Evolutionary conservation across 768 basidiomycete genomes (phyloP).

Genomic region (Gymnopilus dilepis): DNA sequence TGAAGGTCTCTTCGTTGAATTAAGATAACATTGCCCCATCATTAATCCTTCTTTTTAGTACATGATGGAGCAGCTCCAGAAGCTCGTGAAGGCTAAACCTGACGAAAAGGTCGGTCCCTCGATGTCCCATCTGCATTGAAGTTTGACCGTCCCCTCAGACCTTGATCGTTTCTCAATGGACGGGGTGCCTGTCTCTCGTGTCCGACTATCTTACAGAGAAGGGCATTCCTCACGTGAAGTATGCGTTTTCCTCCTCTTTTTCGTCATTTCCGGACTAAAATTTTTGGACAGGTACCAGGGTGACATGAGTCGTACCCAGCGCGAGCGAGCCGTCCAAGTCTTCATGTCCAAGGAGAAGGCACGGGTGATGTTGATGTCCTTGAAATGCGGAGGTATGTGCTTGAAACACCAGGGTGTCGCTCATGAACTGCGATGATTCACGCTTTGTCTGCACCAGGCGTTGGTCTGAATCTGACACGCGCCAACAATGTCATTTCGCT

Average conservation of each 20-base stretch:
- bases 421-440: neutral
- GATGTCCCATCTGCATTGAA: neutral
- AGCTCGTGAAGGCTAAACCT: conserved; percentile 50
- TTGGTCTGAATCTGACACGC: conserved; percentile 64
- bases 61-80: conserved; percentile 63
- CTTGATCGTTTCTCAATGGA: conserved; percentile 77
- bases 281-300: conserved; percentile 58
- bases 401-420: neutral
- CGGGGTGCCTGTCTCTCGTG: conserved; percentile 64
- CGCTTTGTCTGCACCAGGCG: conserved; percentile 32
- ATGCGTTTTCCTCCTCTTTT: conserved; percentile 15
- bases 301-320: conserved; percentile 56
- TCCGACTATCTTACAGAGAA: conserved; percentile 62
- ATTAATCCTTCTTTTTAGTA: conserved; percentile 34
- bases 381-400: conserved; percentile 61
- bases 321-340: conserved; percentile 57
- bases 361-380: conserved; percentile 63
- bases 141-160: conserved; percentile 38
- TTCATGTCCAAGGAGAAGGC: conserved; percentile 69
- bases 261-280: neutral
- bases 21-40: neutral
- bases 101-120: conserved; percentile 59
- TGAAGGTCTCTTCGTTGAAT: conserved; percentile 65
- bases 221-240: conserved; percentile 61
- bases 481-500: conserved; percentile 69